A percentile compares a stretch with the other conserved stretches of the same genome.
These are phyloP conservation scores for Trichoderma virens DNA, from an alignment of 495 filamentous ascomycete species.

Conservation along the genomic window DNA sequence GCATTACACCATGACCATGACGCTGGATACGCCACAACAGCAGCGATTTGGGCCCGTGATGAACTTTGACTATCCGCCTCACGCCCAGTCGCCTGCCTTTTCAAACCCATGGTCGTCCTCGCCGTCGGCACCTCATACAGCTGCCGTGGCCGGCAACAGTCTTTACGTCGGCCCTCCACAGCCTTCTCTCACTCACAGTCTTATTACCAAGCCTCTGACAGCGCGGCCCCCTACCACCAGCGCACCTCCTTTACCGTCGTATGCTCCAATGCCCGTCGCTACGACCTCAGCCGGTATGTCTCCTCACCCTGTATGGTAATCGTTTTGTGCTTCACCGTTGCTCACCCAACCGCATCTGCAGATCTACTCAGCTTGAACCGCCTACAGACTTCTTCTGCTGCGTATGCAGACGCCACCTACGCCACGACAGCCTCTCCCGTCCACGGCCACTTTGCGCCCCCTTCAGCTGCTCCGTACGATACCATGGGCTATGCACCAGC, in stretches of 20 bases:
- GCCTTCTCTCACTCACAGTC: conserved; percentile 4
- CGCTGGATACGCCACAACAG: conserved; percentile 62
- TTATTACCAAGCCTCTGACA: conserved; percentile 40
- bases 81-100: conserved; percentile 60
- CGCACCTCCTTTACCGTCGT: conserved; percentile 64
- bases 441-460: conserved; percentile 58
- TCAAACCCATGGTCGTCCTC: conserved; percentile 82
- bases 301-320: too few relatives aligned
- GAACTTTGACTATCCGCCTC: conserved; percentile 58
- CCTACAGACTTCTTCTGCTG: conserved; percentile 40
- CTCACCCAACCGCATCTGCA: conserved; percentile 64
- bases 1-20: conserved; percentile 62
- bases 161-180: conserved; percentile 39
- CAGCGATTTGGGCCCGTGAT: conserved; percentile 70
- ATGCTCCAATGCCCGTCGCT: conserved; percentile 58
- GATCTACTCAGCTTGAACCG: conserved; percentile 59
- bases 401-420: conserved; percentile 41
- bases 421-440: conserved; percentile 52
- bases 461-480: conserved; percentile 56
- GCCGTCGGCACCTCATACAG: conserved; percentile 43
- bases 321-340: conserved; percentile 38
- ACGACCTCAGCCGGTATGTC: conserved; percentile 68
- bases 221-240: conserved; percentile 48
- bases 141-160: conserved; percentile 31
- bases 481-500: conserved; percentile 54